These are phyloP conservation scores for Pichia paraexigua DNA, from an alignment of 805 yeast genomes.

Conservation along the genomic window DNA sequence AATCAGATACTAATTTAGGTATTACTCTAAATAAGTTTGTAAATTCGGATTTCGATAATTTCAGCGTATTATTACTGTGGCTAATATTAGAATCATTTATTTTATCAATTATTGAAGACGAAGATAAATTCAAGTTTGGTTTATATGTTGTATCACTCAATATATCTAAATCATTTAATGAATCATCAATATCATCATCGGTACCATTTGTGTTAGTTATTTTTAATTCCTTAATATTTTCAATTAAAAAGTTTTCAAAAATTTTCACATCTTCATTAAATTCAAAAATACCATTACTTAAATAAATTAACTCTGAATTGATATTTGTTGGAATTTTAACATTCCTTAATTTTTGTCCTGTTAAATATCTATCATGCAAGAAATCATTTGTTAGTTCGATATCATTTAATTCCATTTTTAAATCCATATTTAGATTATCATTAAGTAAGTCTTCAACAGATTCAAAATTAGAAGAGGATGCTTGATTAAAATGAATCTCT, in stretches of 20 bases:
- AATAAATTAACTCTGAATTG: conserved; percentile 1
- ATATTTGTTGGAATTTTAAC: neutral
- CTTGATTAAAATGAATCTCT: neutral
- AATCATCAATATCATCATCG: neutral
- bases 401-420: conserved; percentile 4
- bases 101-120: conserved; percentile 2
- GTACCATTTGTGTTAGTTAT: neutral
- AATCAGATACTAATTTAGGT: conserved; percentile 7
- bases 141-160: neutral
- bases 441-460: neutral
- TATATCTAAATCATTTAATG: neutral
- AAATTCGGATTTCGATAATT: neutral
- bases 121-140: neutral
- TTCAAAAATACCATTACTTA: conserved; percentile 10
- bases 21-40: conserved; percentile 1
- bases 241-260: conserved; percentile 5
- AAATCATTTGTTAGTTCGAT: conserved; percentile 1
- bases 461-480: neutral
- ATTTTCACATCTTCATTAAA: conserved; percentile 5
- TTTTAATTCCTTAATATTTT: neutral
- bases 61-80: neutral
- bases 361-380: conserved; percentile 5
- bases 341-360: neutral
- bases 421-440: neutral
- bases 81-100: neutral